A percentile compares a stretch with the other conserved stretches of the same genome.
Conservation (phyloP, 192 early-diverging fungal genomes). For the Backusella macrospora region DNA sequence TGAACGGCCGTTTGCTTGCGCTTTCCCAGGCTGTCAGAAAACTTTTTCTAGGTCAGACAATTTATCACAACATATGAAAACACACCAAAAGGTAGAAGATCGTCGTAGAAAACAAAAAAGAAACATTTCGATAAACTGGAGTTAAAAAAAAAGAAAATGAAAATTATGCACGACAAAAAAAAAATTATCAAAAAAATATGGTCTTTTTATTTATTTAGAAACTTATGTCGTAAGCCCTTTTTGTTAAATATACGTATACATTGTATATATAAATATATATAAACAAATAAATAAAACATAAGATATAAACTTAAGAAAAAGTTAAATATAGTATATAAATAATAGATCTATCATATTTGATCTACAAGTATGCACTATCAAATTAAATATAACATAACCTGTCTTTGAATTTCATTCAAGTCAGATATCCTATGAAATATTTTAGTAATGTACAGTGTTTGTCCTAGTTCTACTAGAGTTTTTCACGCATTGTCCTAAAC, state of each 20-base stretch:
- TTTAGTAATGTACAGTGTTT: too few species aligned
- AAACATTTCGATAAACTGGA: background rate
- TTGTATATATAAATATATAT: background rate
- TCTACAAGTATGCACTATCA: too few species aligned
- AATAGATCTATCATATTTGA: background rate
- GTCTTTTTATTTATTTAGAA: slow-evolving; percentile 10
- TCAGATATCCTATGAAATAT: too few species aligned
- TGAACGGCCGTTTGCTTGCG: slow-evolving; percentile 65
- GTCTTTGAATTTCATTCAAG: too few species aligned
- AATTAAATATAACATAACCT: too few species aligned
- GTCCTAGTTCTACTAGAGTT: too few species aligned
- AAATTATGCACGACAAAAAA: background rate
- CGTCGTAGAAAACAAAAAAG: slow-evolving; percentile 17
- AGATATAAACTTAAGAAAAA: slow-evolving; percentile 9
- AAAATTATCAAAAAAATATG: slow-evolving; percentile 6
- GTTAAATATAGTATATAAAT: background rate
- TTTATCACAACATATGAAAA: slow-evolving; percentile 60
- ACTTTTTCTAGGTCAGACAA: slow-evolving; percentile 68
- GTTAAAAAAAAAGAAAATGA: background rate
- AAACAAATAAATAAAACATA: slow-evolving; percentile 19
- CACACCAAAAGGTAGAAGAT: slow-evolving; percentile 36
- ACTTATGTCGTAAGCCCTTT: slow-evolving; percentile 3
- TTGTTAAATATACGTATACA: background rate
- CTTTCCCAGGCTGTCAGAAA: slow-evolving; percentile 53
- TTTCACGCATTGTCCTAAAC: too few species aligned